phyloP scores from a whole-genome alignment of 306 rosid species.

The Cucumis cinereus region DNA sequence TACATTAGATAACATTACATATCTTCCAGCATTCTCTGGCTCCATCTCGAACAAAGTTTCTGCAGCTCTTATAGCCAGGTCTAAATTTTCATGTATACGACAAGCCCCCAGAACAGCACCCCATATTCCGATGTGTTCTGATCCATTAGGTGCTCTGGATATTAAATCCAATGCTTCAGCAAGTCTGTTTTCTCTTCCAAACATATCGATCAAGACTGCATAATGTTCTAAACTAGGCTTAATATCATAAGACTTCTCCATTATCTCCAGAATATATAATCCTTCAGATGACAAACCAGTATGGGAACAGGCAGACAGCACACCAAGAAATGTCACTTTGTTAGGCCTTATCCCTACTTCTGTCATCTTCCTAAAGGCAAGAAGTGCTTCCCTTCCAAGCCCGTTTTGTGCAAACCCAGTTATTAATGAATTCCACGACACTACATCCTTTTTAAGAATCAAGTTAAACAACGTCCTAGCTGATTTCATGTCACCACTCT shows the following conservation, averaged over 20 bases:
- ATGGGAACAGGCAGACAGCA: conserved; percentile 47
- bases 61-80: conserved; percentile 40
- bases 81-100: conserved; percentile 39
- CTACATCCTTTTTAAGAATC: conserved; percentile 24
- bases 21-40: conserved; percentile 46
- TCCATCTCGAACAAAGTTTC: conserved; percentile 43
- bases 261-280: conserved; percentile 24
- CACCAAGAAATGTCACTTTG: conserved; percentile 46
- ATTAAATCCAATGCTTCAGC: conserved; percentile 33
- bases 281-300: conserved; percentile 42
- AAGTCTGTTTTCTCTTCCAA: conserved; percentile 51
- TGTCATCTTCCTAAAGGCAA: conserved; percentile 35
- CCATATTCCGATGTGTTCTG: conserved; percentile 37
- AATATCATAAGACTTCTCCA: conserved; percentile 30
- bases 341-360: conserved; percentile 40
- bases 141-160: conserved; percentile 23
- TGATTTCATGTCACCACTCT: conserved; percentile 45
- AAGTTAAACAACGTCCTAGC: conserved; percentile 33
- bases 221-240: conserved; percentile 36
- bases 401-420: conserved; percentile 52
- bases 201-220: conserved; percentile 47
- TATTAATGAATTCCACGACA: conserved; percentile 43
- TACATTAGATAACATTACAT: conserved; percentile 50
- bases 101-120: conserved; percentile 55
- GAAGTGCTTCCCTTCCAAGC: conserved; percentile 27